Percentiles rank a stretch among this genome's conserved stretches.
Evolutionary conservation across 1,284 basidiomycete species (phyloP).

Genomic region (Microbotryum lychnidis-dioicae): DNA sequence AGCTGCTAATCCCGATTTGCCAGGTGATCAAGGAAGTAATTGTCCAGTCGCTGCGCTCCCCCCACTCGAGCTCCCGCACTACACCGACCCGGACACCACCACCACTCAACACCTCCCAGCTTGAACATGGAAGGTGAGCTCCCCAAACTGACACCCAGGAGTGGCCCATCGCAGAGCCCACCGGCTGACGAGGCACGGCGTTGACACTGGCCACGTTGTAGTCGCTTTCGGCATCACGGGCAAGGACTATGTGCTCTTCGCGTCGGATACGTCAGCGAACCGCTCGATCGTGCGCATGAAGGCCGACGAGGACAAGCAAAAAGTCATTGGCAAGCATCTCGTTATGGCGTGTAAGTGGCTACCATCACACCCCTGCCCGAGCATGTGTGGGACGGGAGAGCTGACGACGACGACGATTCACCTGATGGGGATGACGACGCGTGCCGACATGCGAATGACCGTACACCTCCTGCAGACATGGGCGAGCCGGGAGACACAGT

Average conservation of each 20-base stretch:
- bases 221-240: constrained; percentile 51
- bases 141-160: no score
- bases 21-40: no score
- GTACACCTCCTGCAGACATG: constrained; percentile 15
- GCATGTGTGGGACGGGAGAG: background rate
- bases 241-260: constrained; percentile 83
- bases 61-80: no score
- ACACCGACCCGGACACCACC: no score
- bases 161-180: no score
- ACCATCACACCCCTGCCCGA: background rate
- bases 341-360: constrained; percentile 77
- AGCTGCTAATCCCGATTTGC: no score
- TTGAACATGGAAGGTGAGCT: no score
- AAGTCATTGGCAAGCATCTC: constrained; percentile 78
- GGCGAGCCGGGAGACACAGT: constrained; percentile 72
- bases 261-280: constrained; percentile 80
- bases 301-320: constrained; percentile 94
- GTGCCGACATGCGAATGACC: background rate
- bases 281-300: constrained; percentile 97
- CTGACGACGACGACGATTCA: background rate
- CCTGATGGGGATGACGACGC: background rate
- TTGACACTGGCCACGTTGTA: background rate
- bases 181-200: no score
- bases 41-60: no score
- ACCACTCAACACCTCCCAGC: no score